Evolutionary conservation across 176 grass and related monocot genomes (phyloP).

Genomic region (Aegilops bicornis): DNA sequence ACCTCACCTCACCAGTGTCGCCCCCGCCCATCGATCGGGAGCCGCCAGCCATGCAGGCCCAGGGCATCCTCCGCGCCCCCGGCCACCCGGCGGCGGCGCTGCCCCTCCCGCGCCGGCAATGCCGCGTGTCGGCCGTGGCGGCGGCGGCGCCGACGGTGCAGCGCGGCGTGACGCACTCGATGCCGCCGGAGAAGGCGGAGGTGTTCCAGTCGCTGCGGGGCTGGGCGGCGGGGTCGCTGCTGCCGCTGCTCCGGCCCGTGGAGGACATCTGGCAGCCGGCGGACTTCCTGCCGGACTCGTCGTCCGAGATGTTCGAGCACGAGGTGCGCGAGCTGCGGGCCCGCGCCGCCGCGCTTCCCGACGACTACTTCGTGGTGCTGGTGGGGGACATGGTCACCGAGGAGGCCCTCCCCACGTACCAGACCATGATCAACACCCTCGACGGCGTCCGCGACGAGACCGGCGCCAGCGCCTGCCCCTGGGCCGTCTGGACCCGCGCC

Average conservation of each 20-base stretch:
- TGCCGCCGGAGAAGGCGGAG: conserved; percentile 86
- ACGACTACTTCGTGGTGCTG: conserved; percentile 82
- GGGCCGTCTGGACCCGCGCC: conserved; percentile 85
- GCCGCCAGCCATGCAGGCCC: conserved; percentile 31
- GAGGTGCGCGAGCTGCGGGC: conserved; percentile 61
- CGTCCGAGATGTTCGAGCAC: conserved; percentile 58
- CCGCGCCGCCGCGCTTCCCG: conserved; percentile 54
- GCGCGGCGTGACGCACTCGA: conserved; percentile 62
- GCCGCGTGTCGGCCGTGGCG: neutral
- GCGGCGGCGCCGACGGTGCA: neutral
- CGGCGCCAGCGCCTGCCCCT: conserved; percentile 77
- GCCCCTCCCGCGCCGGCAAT: conserved; percentile 8
- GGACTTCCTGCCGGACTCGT: conserved; percentile 78
- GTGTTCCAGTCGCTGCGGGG: conserved; percentile 76
- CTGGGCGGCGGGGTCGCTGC: conserved; percentile 59
- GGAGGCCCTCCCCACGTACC: conserved; percentile 96
- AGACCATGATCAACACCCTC: conserved; percentile 98
- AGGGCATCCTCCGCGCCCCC: neutral
- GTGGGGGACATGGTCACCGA: conserved; percentile 95
- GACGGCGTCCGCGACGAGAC: conserved; percentile 94
- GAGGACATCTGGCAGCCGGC: conserved; percentile 83
- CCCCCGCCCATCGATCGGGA: neutral
- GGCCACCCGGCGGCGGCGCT: neutral
- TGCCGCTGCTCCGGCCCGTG: conserved; percentile 86
- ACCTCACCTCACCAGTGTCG: neutral